These are phyloP conservation scores for Dothideomycetes sp. DNA, from an alignment of 2,329 filamentous ascomycete species.

Conservation along the genomic window DNA sequence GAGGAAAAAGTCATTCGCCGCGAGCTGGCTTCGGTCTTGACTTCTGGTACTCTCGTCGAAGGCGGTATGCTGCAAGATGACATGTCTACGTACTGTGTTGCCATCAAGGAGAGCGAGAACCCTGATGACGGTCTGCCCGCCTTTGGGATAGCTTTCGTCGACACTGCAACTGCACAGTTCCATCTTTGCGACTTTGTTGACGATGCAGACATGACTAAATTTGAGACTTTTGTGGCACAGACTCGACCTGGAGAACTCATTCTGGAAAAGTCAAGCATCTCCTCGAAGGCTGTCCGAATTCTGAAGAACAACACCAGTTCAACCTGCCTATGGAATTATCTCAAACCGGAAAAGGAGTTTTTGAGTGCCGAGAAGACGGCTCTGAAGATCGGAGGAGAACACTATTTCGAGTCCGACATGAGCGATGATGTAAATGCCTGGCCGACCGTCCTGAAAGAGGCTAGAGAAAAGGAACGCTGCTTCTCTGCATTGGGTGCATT, in stretches of 20 bases:
- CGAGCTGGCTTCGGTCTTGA: constrained; percentile 84
- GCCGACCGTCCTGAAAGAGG: constrained; percentile 65
- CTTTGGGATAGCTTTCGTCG: constrained; percentile 89
- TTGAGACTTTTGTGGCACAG: constrained; percentile 93
- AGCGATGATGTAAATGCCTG: constrained; percentile 56
- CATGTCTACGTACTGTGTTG: constrained; percentile 92
- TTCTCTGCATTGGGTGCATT: constrained; percentile 91
- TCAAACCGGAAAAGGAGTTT: constrained; percentile 82
- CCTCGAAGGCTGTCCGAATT: constrained; percentile 81
- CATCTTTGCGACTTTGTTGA: constrained; percentile 87
- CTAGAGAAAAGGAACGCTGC: constrained; percentile 66
- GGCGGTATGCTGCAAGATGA: constrained; percentile 96
- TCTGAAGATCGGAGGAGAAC: constrained; percentile 68
- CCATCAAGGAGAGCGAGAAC: constrained; percentile 65
- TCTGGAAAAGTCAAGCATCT: constrained; percentile 77
- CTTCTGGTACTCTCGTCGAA: constrained; percentile 85
- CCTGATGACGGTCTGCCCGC: constrained; percentile 68
- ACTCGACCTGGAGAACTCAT: constrained; percentile 80
- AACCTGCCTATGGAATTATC: constrained; percentile 88
- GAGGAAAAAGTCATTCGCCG: constrained; percentile 88
- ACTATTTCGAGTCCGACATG: constrained; percentile 61
- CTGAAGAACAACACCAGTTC: constrained; percentile 91
- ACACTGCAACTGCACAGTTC: constrained; percentile 93
- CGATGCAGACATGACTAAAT: constrained; percentile 87
- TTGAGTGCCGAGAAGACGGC: constrained; percentile 77